Evolutionary conservation across 2,329 filamentous ascomycete species (phyloP).

Genomic region (Acarospora socialis): DNA sequence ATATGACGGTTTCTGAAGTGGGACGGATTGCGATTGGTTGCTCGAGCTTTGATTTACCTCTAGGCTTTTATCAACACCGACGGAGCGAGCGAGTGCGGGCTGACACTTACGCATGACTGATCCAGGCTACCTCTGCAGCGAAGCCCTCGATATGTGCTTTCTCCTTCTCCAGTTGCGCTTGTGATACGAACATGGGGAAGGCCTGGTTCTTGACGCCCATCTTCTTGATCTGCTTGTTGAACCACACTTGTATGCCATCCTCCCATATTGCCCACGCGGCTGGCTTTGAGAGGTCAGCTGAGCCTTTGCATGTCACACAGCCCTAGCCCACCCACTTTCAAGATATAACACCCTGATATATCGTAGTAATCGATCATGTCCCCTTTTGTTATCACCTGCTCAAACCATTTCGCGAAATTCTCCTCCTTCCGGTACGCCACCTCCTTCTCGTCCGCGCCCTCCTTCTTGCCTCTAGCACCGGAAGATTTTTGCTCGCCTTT

Average conservation of each 20-base stretch:
- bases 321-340: constrained; percentile 41
- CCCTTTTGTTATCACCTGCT: constrained; percentile 91
- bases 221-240: constrained; percentile 60
- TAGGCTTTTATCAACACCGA: constrained; percentile 21
- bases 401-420: constrained; percentile 91
- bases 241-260: constrained; percentile 44
- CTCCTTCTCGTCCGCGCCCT: constrained; percentile 57
- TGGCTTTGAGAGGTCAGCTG: constrained; percentile 30
- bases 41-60: constrained; percentile 85
- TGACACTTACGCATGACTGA: constrained; percentile 32
- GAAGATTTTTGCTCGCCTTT: constrained; percentile 27
- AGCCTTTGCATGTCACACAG: no score
- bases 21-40: constrained; percentile 57
- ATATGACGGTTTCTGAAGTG: constrained; percentile 71
- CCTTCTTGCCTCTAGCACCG: constrained; percentile 41
- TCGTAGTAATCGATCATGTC: constrained; percentile 98
- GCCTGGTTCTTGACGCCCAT: constrained; percentile 91
- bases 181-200: constrained; percentile 90
- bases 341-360: constrained; percentile 93
- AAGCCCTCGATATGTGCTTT: constrained; percentile 99
- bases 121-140: constrained; percentile 51
- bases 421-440: constrained; percentile 75
- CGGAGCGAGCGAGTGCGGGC: no score
- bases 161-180: constrained; percentile 72
- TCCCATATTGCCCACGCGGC: constrained; percentile 56